phyloP scores from a whole-genome alignment of 768 basidiomycete genomes.

The Kwoniella botswanensis region DNA sequence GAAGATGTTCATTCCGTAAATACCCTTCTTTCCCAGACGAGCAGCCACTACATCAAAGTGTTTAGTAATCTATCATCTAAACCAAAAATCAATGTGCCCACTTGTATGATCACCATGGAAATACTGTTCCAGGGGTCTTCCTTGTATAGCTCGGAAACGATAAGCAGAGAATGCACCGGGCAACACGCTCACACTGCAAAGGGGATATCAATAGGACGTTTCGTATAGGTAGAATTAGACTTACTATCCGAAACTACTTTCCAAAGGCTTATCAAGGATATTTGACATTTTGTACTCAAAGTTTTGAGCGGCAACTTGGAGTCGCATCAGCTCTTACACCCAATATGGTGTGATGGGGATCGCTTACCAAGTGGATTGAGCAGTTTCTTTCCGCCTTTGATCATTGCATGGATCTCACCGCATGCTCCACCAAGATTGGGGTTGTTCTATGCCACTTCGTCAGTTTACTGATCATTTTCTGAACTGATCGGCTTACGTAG shows the following conservation, averaged over 20 bases:
- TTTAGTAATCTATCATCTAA: not conserved
- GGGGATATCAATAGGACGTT: too few species aligned
- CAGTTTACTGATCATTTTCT: slow-evolving; percentile 19
- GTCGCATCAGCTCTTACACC: not conserved
- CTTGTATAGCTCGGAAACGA: slow-evolving; percentile 49
- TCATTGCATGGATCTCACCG: slow-evolving; percentile 51
- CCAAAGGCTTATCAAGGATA: slow-evolving; percentile 54
- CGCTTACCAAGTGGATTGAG: slow-evolving; percentile 46
- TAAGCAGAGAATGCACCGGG: slow-evolving; percentile 56
- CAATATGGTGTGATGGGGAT: not conserved
- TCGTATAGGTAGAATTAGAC: not conserved
- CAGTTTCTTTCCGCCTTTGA: slow-evolving; percentile 47
- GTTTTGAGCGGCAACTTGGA: slow-evolving; percentile 48
- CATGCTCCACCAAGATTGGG: slow-evolving; percentile 54
- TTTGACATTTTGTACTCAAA: slow-evolving; percentile 57
- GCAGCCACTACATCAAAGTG: slow-evolving; percentile 67
- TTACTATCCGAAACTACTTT: slow-evolving; percentile 49
- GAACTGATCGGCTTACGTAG: slow-evolving; percentile 42
- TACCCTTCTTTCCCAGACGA: slow-evolving; percentile 88
- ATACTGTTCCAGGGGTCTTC: slow-evolving; percentile 51
- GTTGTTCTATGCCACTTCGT: slow-evolving; percentile 49
- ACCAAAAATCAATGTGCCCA: slow-evolving; percentile 10
- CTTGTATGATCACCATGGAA: slow-evolving; percentile 55
- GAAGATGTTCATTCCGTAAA: slow-evolving; percentile 81
- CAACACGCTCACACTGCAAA: slow-evolving; percentile 41